These are phyloP conservation scores for Massospora cicadina DNA, from an alignment of 371 early-diverging fungal genomes.

Conservation along the genomic window DNA sequence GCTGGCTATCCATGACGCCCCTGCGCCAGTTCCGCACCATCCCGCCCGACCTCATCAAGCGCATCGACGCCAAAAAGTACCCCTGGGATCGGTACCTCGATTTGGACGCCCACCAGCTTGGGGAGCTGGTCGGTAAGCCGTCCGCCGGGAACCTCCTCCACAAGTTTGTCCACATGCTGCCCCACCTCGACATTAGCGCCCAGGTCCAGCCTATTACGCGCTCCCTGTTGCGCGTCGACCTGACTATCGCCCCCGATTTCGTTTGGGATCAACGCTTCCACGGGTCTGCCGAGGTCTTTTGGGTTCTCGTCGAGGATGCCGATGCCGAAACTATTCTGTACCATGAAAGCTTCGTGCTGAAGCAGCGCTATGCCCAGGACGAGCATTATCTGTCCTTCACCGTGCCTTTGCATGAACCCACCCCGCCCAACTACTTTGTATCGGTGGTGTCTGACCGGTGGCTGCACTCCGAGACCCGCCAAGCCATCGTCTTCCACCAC, in stretches of 20 bases:
- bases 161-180: conserved; percentile 78
- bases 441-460: conserved; percentile 83
- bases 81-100: conserved; percentile 89
- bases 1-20: conserved; percentile 89
- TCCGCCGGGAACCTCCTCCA: conserved; percentile 77
- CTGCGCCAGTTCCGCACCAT: conserved; percentile 74
- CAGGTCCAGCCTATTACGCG: conserved; percentile 88
- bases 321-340: conserved; percentile 79
- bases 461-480: conserved; percentile 74
- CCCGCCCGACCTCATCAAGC: conserved; percentile 66
- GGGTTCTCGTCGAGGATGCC: conserved; percentile 86
- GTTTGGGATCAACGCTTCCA: conserved; percentile 76
- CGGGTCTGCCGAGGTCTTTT: conserved; percentile 74
- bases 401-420: conserved; percentile 80
- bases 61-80: conserved; percentile 84
- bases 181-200: conserved; percentile 70
- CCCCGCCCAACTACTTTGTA: conserved; percentile 93
- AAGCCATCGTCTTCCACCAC: conserved; percentile 85
- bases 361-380: conserved; percentile 44
- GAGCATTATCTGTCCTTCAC: conserved; percentile 70
- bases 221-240: conserved; percentile 67
- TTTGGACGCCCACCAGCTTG: conserved; percentile 74
- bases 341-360: conserved; percentile 73
- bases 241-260: conserved; percentile 86
- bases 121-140: conserved; percentile 74